Conservation (phyloP, 208 protist genomes). For the Wallacemonas sp. region DNA sequence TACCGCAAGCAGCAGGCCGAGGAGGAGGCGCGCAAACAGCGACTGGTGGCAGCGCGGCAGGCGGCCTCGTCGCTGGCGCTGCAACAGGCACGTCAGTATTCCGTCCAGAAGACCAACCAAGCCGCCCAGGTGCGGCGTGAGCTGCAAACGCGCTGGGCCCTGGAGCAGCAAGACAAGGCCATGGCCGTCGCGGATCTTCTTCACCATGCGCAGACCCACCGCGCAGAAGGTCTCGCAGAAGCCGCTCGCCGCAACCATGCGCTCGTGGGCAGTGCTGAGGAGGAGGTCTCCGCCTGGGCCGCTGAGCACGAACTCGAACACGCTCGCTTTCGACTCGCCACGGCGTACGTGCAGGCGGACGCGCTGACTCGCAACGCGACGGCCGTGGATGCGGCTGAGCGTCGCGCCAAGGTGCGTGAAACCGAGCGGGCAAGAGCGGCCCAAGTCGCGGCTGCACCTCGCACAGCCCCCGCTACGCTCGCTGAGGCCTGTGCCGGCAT, state of each 20-base stretch:
- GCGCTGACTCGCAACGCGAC: slow-evolving; percentile 18
- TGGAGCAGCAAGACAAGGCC: slow-evolving; percentile 25
- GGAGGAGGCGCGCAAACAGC: slow-evolving; percentile 44
- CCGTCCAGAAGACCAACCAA: slow-evolving; percentile 48
- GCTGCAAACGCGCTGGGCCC: slow-evolving; percentile 35
- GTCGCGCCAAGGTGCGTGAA: slow-evolving; percentile 25
- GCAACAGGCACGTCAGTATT: slow-evolving; percentile 48
- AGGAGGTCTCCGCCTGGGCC: slow-evolving; percentile 56
- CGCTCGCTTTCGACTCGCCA: slow-evolving; percentile 50
- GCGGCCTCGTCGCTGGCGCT: slow-evolving; percentile 41
- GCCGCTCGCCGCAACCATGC: slow-evolving; percentile 18
- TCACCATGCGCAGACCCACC: slow-evolving; percentile 18
- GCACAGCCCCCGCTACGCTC: slow-evolving; percentile 10
- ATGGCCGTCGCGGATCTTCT: slow-evolving; percentile 33
- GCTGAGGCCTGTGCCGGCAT: slow-evolving; percentile 19
- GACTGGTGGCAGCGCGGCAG: slow-evolving; percentile 49
- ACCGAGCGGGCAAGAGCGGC: slow-evolving; percentile 25
- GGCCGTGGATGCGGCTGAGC: slow-evolving; percentile 17
- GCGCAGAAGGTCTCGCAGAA: slow-evolving; percentile 34
- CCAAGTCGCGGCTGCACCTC: slow-evolving; percentile 18
- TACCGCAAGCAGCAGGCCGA: slow-evolving; percentile 55
- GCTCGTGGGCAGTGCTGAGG: slow-evolving; percentile 16
- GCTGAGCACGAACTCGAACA: slow-evolving; percentile 50
- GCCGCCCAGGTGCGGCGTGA: slow-evolving; percentile 25
- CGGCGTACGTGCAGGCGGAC: slow-evolving; percentile 31